Conservation (phyloP, 805 yeast species). For the Yarrowia sp. region DNA sequence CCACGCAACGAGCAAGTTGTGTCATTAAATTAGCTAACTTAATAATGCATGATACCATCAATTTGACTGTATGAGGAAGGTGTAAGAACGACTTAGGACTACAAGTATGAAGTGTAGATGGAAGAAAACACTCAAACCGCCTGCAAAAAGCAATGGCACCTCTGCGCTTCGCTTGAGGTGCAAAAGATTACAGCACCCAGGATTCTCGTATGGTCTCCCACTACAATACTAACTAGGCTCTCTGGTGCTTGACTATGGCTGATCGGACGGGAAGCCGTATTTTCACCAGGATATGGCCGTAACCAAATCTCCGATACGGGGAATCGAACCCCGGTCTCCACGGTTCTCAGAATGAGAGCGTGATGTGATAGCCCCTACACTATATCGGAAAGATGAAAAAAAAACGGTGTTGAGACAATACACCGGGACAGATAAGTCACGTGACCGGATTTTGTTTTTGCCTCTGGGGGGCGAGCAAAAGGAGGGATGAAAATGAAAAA, state of each 20-base stretch:
- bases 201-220: constrained; percentile 38
- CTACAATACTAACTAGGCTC: constrained; percentile 37
- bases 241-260: constrained; percentile 37
- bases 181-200: constrained; percentile 32
- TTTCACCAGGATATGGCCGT: constrained; percentile 38
- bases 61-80: background rate
- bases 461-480: background rate
- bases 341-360: constrained; percentile 37
- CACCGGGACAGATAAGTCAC: background rate
- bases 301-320: constrained; percentile 38
- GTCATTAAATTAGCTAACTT: constrained; percentile 34
- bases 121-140: too few species aligned
- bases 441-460: background rate
- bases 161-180: background rate
- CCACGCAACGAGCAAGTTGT: constrained; percentile 12
- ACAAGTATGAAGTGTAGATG: too few species aligned
- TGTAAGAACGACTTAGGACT: too few species aligned
- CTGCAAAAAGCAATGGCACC: background rate
- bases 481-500: background rate
- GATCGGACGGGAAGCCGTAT: constrained; percentile 38
- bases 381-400: constrained; percentile 18
- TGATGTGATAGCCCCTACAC: constrained; percentile 39
- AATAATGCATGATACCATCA: constrained; percentile 37
- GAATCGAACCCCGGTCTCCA: constrained; percentile 40
- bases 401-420: background rate